Evolutionary conservation across 257 asterid genomes (phyloP).

Genomic region (Misopates orontium): DNA sequence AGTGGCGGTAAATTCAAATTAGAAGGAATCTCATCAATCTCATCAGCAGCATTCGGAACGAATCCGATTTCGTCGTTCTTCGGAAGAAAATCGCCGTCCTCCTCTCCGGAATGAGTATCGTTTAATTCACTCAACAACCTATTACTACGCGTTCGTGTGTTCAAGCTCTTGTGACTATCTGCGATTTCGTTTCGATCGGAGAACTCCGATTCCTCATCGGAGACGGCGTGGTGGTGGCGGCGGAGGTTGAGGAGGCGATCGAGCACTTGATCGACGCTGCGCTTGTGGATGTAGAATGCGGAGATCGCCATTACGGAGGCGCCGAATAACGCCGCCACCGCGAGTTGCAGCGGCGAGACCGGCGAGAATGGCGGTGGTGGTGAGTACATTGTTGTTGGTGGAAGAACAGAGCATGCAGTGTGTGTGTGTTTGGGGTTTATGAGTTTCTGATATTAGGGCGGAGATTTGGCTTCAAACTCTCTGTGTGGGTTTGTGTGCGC

Average conservation of each 20-base stretch:
- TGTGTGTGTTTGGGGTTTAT: too few relatives aligned
- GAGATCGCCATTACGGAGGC: slow-evolving; percentile 91
- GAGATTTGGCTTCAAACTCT: too few relatives aligned
- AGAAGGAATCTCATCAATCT: slow-evolving; percentile 41
- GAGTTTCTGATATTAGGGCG: too few relatives aligned
- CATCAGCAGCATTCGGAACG: slow-evolving; percentile 30
- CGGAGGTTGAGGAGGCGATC: slow-evolving; percentile 78
- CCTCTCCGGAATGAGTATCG: slow-evolving; percentile 45
- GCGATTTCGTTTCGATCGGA: slow-evolving; percentile 25
- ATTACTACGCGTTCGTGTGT: slow-evolving; percentile 31
- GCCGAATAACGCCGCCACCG: slow-evolving; percentile 86
- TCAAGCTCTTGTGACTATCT: slow-evolving; percentile 23
- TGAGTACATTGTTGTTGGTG: slow-evolving; percentile 38
- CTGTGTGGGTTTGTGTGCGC: too few relatives aligned
- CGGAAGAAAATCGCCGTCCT: slow-evolving; percentile 29
- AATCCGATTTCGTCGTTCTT: slow-evolving; percentile 35
- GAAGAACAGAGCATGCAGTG: too few relatives aligned
- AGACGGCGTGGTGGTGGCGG: slow-evolving; percentile 29
- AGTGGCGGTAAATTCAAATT: slow-evolving; percentile 54
- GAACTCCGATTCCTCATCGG: slow-evolving; percentile 37
- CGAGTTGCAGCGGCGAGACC: slow-evolving; percentile 53
- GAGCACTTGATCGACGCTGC: slow-evolving; percentile 88
- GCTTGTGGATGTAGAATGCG: slow-evolving; percentile 84
- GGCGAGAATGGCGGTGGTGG: slow-evolving; percentile 46
- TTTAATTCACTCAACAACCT: slow-evolving; percentile 35